A percentile compares a stretch with the other conserved stretches of the same genome.
Conservation (phyloP, 768 basidiomycete species). For the Leucocoprinus birnbaumii region DNA sequence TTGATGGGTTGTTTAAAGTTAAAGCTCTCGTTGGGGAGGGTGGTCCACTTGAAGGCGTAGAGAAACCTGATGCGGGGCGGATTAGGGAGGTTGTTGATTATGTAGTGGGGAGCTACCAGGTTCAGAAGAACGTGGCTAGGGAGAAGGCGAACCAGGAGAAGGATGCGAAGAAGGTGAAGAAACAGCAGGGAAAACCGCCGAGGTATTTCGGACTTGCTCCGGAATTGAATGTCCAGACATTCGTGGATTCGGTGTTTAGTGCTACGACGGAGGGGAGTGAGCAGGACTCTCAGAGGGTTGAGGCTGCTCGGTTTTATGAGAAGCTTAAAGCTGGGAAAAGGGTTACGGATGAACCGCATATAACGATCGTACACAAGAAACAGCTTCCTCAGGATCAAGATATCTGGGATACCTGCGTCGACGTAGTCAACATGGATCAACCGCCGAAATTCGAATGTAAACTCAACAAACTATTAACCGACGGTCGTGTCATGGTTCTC, state of each 20-base stretch:
- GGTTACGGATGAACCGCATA: conserved; percentile 66
- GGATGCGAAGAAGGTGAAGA: conserved; percentile 26
- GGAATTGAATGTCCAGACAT: conserved; percentile 48
- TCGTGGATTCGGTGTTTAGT: conserved; percentile 43
- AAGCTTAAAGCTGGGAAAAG: conserved; percentile 41
- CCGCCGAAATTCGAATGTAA: conserved; percentile 60
- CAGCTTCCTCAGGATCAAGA: conserved; percentile 21
- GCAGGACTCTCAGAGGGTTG: not conserved
- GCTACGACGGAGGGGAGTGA: conserved; percentile 3
- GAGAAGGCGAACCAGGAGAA: conserved; percentile 29
- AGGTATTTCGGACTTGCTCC: conserved; percentile 81
- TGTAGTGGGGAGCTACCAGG: conserved; percentile 30
- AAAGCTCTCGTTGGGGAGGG: conserved; percentile 21
- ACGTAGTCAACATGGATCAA: conserved; percentile 29
- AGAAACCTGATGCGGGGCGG: conserved; percentile 49
- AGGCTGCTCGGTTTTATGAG: conserved; percentile 43
- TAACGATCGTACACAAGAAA: conserved; percentile 81
- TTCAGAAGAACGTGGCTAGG: conserved; percentile 20
- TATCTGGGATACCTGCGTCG: conserved; percentile 49
- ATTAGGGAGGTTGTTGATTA: conserved; percentile 56
- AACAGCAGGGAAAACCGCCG: conserved; percentile 31
- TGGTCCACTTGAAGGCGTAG: conserved; percentile 44
- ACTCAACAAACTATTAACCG: conserved; percentile 67
- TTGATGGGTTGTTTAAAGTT: conserved; percentile 40
- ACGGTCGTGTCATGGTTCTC: conserved; percentile 77